A percentile compares a stretch with the other conserved stretches of the same genome.
phyloP scores from a whole-genome alignment of 768 basidiomycete species.

The Tremella fuciformis region DNA sequence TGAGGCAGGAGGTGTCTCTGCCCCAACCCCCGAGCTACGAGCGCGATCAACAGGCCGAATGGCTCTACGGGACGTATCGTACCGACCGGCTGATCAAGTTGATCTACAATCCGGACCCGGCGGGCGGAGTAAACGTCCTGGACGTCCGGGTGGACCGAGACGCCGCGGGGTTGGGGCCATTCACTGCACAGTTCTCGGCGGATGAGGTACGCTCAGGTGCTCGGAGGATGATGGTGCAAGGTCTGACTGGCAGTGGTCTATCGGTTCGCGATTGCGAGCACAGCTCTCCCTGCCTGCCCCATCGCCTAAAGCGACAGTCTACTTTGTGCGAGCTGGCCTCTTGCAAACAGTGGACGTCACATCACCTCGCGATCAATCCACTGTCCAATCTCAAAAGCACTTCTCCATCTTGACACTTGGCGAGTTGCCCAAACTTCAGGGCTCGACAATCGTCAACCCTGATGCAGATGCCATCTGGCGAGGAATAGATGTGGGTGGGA shows the following conservation, averaged over 20 bases:
- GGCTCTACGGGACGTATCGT: slow-evolving; percentile 20
- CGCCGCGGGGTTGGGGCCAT: slow-evolving; percentile 20
- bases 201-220: slow-evolving; percentile 20
- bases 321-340: slow-evolving; percentile 26
- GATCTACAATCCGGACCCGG: slow-evolving; percentile 25
- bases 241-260: slow-evolving; percentile 24
- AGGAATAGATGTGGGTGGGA: slow-evolving; percentile 14
- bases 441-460: slow-evolving; percentile 12
- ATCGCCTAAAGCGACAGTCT: slow-evolving; percentile 30
- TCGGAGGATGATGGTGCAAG: not conserved
- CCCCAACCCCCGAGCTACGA: slow-evolving; percentile 27
- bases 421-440: slow-evolving; percentile 8
- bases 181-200: slow-evolving; percentile 19
- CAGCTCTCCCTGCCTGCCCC: slow-evolving; percentile 24
- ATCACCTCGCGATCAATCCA: slow-evolving; percentile 29
- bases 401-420: slow-evolving; percentile 19
- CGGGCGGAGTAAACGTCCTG: slow-evolving; percentile 19
- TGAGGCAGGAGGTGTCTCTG: slow-evolving; percentile 17
- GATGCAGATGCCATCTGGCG: slow-evolving; percentile 12
- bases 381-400: slow-evolving; percentile 12
- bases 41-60: slow-evolving; percentile 11
- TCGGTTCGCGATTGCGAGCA: slow-evolving; percentile 26
- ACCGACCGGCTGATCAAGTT: slow-evolving; percentile 16
- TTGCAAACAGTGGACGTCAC: slow-evolving; percentile 29
- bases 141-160: slow-evolving; percentile 25